Evolutionary conservation across 192 early-diverging fungal species (phyloP).

Genomic region (Coemansia sp.): DNA sequence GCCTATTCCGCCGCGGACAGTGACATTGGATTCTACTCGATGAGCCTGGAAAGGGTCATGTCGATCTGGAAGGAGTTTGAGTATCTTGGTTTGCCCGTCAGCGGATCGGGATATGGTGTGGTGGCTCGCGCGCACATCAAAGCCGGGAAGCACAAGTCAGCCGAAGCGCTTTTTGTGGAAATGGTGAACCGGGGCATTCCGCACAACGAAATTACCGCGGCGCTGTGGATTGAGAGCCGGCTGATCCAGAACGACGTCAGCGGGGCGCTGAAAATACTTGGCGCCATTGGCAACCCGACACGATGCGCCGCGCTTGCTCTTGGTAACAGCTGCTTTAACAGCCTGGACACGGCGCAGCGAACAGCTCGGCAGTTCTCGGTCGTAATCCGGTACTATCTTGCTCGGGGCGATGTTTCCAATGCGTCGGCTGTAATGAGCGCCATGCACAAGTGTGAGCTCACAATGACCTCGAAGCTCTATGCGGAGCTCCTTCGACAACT

Average conservation of each 20-base stretch:
- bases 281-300: constrained; percentile 13
- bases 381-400: constrained; percentile 18
- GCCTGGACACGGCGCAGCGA: constrained; percentile 8
- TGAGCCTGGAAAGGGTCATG: constrained; percentile 11
- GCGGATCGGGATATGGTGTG: constrained; percentile 12
- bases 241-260: constrained; percentile 11
- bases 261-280: constrained; percentile 22
- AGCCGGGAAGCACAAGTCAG: constrained; percentile 9
- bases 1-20: background rate
- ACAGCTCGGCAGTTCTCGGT: constrained; percentile 19
- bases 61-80: constrained; percentile 30
- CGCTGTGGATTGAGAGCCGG: constrained; percentile 26
- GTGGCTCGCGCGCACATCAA: constrained; percentile 16
- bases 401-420: background rate
- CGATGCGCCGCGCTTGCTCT: constrained; percentile 8
- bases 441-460: constrained; percentile 22
- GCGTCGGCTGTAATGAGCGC: constrained; percentile 18
- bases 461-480: constrained; percentile 15
- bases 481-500: constrained; percentile 10
- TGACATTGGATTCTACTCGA: background rate
- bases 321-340: constrained; percentile 7
- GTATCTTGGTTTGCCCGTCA: constrained; percentile 6
- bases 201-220: constrained; percentile 20
- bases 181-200: constrained; percentile 6
- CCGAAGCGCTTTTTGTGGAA: constrained; percentile 20